Evolutionary conservation across 805 yeast genomes (phyloP).

Genomic region (Phaffomyces antillensis): DNA sequence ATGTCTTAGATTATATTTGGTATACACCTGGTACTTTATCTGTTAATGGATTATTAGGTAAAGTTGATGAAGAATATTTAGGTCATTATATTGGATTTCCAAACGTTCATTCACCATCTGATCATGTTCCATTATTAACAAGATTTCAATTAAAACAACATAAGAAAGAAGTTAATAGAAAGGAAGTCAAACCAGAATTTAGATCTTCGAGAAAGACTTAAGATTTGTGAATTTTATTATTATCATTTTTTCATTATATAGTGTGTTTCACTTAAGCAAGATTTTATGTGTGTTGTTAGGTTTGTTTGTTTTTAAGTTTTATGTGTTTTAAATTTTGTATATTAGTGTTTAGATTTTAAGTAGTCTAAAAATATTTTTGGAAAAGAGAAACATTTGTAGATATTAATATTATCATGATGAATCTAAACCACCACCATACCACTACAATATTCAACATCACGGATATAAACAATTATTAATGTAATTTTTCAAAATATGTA

Average conservation of each 20-base stretch:
- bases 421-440: too few relatives aligned
- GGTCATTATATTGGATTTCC: slow-evolving; percentile 85
- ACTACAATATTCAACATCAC: too few relatives aligned
- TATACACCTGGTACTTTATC: slow-evolving; percentile 74
- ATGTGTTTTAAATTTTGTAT: neutral
- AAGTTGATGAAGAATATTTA: slow-evolving; percentile 72
- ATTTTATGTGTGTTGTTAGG: neutral
- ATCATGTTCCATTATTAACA: slow-evolving; percentile 83
- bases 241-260: neutral
- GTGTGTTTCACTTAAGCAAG: neutral
- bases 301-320: neutral
- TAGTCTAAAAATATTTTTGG: too few relatives aligned
- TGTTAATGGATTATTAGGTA: slow-evolving; percentile 82
- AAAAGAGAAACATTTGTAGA: too few relatives aligned
- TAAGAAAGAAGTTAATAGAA: slow-evolving; percentile 18
- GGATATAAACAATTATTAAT: too few relatives aligned
- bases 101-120: slow-evolving; percentile 88
- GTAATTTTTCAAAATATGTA: too few relatives aligned
- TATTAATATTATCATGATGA: too few relatives aligned
- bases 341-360: neutral
- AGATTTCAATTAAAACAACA: slow-evolving; percentile 38
- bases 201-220: slow-evolving; percentile 26
- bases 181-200: slow-evolving; percentile 19
- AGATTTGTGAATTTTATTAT: slow-evolving; percentile 1
- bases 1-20: slow-evolving; percentile 94